These are phyloP conservation scores for Pestalotiopsis sp. DNA, from an alignment of 2,329 filamentous ascomycete genomes.

Conservation along the genomic window DNA sequence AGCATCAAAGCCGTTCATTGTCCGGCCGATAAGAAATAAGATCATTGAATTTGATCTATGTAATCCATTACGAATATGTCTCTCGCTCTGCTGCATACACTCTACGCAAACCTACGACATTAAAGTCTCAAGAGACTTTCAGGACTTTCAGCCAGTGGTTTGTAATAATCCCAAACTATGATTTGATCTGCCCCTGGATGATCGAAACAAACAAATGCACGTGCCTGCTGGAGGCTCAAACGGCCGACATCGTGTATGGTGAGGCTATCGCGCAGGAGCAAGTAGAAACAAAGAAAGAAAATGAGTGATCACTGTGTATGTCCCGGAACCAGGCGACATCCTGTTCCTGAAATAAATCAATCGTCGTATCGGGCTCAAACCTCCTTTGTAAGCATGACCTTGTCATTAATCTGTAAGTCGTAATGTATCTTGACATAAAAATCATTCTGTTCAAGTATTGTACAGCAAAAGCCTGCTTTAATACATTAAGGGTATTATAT, in stretches of 20 bases:
- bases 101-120: no score
- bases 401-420: no score
- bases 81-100: no score
- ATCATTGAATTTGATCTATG: neutral
- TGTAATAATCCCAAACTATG: neutral
- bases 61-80: neutral
- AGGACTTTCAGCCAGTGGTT: neutral
- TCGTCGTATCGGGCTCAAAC: neutral
- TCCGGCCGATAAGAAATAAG: neutral
- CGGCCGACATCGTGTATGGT: neutral
- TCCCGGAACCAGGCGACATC: neutral
- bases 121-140: neutral
- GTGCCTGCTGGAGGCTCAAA: neutral
- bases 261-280: neutral
- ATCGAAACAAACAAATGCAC: neutral
- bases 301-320: neutral
- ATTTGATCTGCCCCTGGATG: neutral
- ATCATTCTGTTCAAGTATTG: no score
- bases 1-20: neutral
- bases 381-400: neutral
- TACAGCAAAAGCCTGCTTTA: no score
- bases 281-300: neutral
- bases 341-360: neutral
- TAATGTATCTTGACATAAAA: no score
- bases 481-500: no score